These are phyloP conservation scores for Hermanozyma aechmeae DNA, from an alignment of 805 yeast species.

Conservation along the genomic window DNA sequence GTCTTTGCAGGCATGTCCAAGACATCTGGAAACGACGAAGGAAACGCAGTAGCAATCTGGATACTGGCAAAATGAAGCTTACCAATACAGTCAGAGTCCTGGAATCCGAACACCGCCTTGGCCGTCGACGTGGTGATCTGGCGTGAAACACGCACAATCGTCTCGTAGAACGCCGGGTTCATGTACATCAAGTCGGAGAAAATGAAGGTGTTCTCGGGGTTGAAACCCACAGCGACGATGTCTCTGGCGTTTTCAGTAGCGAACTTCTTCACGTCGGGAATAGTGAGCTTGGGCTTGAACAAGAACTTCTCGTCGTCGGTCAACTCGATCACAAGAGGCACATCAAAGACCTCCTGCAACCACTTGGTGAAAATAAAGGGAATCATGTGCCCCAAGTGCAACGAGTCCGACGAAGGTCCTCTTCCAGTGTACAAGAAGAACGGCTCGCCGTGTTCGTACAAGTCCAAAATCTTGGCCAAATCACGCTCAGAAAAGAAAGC, in stretches of 20 bases:
- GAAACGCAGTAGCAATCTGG: constrained; percentile 94
- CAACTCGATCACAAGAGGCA: constrained; percentile 84
- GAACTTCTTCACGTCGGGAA: constrained; percentile 77
- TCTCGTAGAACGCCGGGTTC: constrained; percentile 92
- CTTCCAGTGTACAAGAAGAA: constrained; percentile 95
- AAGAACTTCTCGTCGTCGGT: constrained; percentile 97
- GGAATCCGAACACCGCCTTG: constrained; percentile 92
- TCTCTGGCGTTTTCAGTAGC: constrained; percentile 84
- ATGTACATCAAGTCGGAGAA: constrained; percentile 88
- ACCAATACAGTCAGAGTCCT: constrained; percentile 91
- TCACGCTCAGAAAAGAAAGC: constrained; percentile 90
- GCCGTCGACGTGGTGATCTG: constrained; percentile 97
- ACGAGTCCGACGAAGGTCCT: constrained; percentile 89
- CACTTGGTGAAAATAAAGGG: constrained; percentile 95
- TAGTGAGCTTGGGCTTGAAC: constrained; percentile 83
- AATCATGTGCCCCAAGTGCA: constrained; percentile 96
- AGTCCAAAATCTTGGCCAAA: constrained; percentile 64
- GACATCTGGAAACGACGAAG: constrained; percentile 91
- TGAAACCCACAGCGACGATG: constrained; percentile 88
- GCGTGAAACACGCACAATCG: constrained; percentile 84
- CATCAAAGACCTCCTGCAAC: constrained; percentile 97
- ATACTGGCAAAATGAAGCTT: constrained; percentile 90
- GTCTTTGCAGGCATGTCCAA: constrained; percentile 81
- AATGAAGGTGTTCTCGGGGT: constrained; percentile 89
- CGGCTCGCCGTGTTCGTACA: constrained; percentile 91